Evolutionary conservation across 208 protist species (phyloP), one percentile per base, ranked within the genome.

Genomic region (Phytomonas francai): DNA sequence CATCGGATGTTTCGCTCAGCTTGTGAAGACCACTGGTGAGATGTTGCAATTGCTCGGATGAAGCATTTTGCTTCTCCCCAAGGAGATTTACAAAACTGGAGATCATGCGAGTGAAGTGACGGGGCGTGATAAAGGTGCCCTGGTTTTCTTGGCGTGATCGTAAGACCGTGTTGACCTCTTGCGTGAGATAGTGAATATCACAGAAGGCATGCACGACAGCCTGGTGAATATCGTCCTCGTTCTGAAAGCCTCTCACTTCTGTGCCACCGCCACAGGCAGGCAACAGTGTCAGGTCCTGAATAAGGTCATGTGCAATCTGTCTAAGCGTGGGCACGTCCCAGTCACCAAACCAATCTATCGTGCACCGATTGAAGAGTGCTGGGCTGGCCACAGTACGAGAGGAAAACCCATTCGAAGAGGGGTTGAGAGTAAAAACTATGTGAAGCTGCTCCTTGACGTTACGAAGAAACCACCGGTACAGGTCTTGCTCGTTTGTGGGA

Each of bases 341-440:
- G 70, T 99, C 98, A 34, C 98, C 98, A 74, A 99, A 99, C 98
- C 98, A 99, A 84, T 99, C 98, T 58, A 99, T 92, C 9, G 99
- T 98, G 85, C 98, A 99, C 22, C 98, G 93, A 83, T 99, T 99
- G 83, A 99, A 99, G 29, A 99, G 89, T 27, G 99, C 98, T 16
- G 99, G 98, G 45, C 97, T 99, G 22, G 98, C 96, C 27, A 97
- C 87, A 0, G 94, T 85, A 65, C 98, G 90, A 39, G 92, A 93
- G 16, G 94, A 82, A 70, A 99, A 98, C 65, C 99, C 98, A 51
- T 90, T 83, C 6, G 83, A 93, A 33, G 96, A 86, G n/a, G 99
- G 98, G 81, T 99, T 99, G 84, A 99, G 99, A 29, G 98, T 99
- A 74, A 99, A 99, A 25, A 99, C 95, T 14, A 99, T 94, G 77